Evolutionary conservation across 2,329 filamentous ascomycete species (phyloP).

Genomic region (Emergomyces africanus): DNA sequence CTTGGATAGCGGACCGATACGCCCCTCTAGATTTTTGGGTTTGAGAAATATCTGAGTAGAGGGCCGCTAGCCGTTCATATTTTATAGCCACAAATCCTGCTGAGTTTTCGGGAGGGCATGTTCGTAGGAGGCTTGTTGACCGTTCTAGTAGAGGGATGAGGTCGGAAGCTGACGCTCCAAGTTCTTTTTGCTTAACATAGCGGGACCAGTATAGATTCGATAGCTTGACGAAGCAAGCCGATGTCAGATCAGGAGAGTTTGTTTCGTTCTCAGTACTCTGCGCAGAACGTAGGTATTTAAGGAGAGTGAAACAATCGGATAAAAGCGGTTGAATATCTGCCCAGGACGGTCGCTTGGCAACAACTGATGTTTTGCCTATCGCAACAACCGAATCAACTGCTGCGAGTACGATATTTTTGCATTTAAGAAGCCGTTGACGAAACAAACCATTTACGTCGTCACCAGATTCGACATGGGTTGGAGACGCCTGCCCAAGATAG

Average conservation of each 20-base stretch:
- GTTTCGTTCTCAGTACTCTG: conserved; percentile 2
- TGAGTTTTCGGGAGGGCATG: conserved; percentile 22
- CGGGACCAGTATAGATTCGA: conserved; percentile 37
- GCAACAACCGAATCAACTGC: conserved; percentile 29
- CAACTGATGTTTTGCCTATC: conserved; percentile 27
- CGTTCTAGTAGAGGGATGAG: conserved; percentile 28
- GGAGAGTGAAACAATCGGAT: conserved; percentile 25
- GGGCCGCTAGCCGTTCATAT: conserved; percentile 31
- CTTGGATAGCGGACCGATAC: conserved; percentile 28
- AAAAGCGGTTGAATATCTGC: conserved; percentile 24
- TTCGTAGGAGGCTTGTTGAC: conserved; percentile 27
- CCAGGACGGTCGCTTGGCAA: conserved; percentile 27
- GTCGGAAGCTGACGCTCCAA: conserved; percentile 20
- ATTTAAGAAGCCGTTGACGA: conserved; percentile 19
- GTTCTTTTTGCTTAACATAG: conserved; percentile 31
- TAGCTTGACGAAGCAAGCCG: conserved; percentile 24
- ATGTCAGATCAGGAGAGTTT: conserved; percentile 11
- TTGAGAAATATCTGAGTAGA: conserved; percentile 28
- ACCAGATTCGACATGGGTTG: conserved; percentile 13
- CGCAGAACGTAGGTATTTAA: conserved; percentile 17
- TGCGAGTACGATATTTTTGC: conserved; percentile 26
- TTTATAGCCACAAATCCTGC: conserved; percentile 32
- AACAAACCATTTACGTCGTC: conserved; percentile 22
- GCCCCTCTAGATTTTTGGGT: conserved; percentile 22
- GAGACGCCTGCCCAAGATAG: conserved; percentile 24